Evolutionary conservation across 2,329 filamentous ascomycete genomes (phyloP), one percentile per base, ranked within the genome.

Genomic region (Talaromyces sp.): DNA sequence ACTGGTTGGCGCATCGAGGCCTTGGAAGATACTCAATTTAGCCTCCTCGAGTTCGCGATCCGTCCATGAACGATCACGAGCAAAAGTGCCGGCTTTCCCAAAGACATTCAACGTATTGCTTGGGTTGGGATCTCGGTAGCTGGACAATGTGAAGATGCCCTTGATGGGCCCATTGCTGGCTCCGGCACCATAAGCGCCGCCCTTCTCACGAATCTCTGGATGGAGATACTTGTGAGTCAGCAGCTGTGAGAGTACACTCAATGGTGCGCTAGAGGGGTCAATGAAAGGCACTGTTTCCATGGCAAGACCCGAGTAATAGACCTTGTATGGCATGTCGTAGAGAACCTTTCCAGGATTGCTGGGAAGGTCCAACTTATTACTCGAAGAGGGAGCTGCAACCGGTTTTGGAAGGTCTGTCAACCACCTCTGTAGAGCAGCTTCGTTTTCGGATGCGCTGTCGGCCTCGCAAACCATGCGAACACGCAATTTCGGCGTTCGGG

Each of bases 161-260:
- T 91, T 88, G 8, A 96, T 78, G 0, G 89, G 85, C 26, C 87
- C 86, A 51, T 89, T 88, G 72, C 91, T 93, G 1, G 94, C 93
- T 14, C 92, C 92, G 24, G 91, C 94, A 51, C 94, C 94, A 67
- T 99, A 99, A 0, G 94, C 94, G 41, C 94, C 94, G 32, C 94
- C 94, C 76, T 97, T 97, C 72, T 99, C 94, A 59, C 94, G 90
- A 65, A 99, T 97, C 75, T 97, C 94, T 66, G 96, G 93, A 72
- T 99, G 94, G 29, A 99, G 82, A 71, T 97, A 90, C 75, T 96
- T 97, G 78, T 99, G 93, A 0, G 93, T 97, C 32, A 99, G 84
- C 19, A 99, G 85, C 72, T 97, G 91, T 12, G 92, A 87, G 24
- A 99, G 85, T 46, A 97, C 89, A 68, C 93, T 91, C 17, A 97